Evolutionary conservation across 768 basidiomycete species (phyloP), one percentile per base, ranked within the genome.

Genomic region (Cystobasidium tubakii): DNA sequence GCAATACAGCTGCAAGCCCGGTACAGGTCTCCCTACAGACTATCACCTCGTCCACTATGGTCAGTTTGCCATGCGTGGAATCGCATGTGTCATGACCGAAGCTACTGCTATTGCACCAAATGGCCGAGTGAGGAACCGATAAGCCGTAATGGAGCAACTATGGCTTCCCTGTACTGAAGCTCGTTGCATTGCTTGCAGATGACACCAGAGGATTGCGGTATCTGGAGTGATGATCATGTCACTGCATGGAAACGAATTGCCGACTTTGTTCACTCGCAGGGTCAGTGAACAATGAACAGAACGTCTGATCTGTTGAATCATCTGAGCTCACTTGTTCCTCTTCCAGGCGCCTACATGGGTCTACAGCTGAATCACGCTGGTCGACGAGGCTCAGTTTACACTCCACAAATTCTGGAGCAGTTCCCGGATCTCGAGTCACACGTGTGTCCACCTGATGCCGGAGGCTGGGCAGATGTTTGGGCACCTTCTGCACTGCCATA

Each of bases 11-110:
- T 84, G 87, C 10, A 85, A 89, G 55, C 82, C 87, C 65, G 90
- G 90, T 0, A 75, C 64, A 1, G 87, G 89, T 77, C 86, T 34
- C 29, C 33, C 87, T 1, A 91, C 90, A 0, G 89, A 91, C 75
- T 91, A 88, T 87, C 91, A 92, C 79, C 81, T 91, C 2, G 89
- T 91, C 19, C 89, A 92, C 79, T 84, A 90, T 31, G 77, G 77
- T 12, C 85, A 84, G 0, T 85, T 87, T 76, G 89, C 89, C 12
- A 85, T 87, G 13, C 85, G 90, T 50, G 90, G 91, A 13, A 86
- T 85, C 1, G 89, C 87, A 0, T 85, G 85, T 4, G 86, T 91
- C 74, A 85, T 84, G 76, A 83, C 90, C 75, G 91, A 93, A 80
- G 91, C 90, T 0, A 87, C 88, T 1, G 83, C 75, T 0, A 76